Evolutionary conservation across 2,329 filamentous ascomycete species (phyloP).

Genomic region (Tolypocladium paradoxum): DNA sequence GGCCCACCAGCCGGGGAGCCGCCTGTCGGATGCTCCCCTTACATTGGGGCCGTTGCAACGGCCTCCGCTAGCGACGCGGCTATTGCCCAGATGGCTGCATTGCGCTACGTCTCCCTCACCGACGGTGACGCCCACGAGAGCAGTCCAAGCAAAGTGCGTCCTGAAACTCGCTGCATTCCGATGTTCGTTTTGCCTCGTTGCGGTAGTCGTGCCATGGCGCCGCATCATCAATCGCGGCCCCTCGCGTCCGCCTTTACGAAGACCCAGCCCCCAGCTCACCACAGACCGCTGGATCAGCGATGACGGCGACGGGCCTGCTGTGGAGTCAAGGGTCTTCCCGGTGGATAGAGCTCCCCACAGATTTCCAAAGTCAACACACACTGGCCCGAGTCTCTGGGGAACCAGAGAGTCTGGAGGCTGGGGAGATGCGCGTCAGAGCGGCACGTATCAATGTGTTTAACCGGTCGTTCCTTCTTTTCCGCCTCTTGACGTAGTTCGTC

Average conservation of each 20-base stretch:
- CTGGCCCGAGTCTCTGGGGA: neutral
- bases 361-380: neutral
- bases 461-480: neutral
- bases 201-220: neutral
- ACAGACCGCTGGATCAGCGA: neutral
- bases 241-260: neutral
- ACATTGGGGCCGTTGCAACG: neutral
- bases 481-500: neutral
- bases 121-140: neutral
- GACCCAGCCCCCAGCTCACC: neutral
- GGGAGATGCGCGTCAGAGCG: neutral
- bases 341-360: neutral
- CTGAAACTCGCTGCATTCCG: no score
- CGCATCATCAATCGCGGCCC: neutral
- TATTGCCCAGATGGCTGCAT: neutral
- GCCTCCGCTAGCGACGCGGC: neutral
- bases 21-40: neutral
- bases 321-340: slow-evolving; percentile 1
- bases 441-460: neutral
- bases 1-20: neutral
- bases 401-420: neutral
- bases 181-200: neutral
- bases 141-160: no score
- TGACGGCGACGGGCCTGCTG: neutral
- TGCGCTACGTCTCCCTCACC: neutral